phyloP scores from a whole-genome alignment of 106 monocot genomes.

The Xerophyta viscosa region DNA sequence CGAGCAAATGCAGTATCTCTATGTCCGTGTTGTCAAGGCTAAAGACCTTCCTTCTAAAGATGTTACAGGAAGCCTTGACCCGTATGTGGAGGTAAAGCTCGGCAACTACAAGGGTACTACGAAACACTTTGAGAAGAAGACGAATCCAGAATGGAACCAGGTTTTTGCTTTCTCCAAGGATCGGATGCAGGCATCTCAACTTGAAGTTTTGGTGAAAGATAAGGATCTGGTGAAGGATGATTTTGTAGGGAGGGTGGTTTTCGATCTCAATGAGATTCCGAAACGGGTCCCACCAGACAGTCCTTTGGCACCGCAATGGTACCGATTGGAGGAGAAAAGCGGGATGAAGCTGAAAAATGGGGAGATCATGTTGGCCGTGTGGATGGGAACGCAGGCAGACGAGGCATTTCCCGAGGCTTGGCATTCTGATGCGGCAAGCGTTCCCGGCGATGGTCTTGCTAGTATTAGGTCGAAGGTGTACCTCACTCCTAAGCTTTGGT shows the following conservation, averaged over 20 bases:
- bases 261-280: conserved; percentile 23
- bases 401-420: conserved; percentile 61
- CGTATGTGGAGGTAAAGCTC: conserved; percentile 20
- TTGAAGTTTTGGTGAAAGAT: conserved; percentile 19
- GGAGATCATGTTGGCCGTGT: conserved; percentile 54
- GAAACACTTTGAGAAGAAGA: conserved; percentile 17
- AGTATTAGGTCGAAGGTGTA: conserved; percentile 32
- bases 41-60: conserved; percentile 7
- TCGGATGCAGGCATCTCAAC: conserved; percentile 10
- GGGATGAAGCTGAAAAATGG: conserved; percentile 10
- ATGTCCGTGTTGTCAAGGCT: conserved; percentile 21
- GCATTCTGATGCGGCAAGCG: conserved; percentile 45
- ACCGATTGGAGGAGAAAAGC: conserved; percentile 13
- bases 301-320: conserved; percentile 21
- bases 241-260: conserved; percentile 11
- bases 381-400: conserved; percentile 53
- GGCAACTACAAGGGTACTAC: conserved; percentile 26
- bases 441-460: conserved; percentile 25
- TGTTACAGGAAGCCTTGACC: conserved; percentile 12
- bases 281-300: conserved; percentile 21
- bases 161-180: conserved; percentile 23
- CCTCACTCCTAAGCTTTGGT: conserved; percentile 32
- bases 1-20: conserved; percentile 26
- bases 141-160: conserved; percentile 23
- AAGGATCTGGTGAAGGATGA: conserved; percentile 16